These are phyloP conservation scores for Aspergillus cristatus DNA, from an alignment of 495 filamentous ascomycete species.

Conservation along the genomic window DNA sequence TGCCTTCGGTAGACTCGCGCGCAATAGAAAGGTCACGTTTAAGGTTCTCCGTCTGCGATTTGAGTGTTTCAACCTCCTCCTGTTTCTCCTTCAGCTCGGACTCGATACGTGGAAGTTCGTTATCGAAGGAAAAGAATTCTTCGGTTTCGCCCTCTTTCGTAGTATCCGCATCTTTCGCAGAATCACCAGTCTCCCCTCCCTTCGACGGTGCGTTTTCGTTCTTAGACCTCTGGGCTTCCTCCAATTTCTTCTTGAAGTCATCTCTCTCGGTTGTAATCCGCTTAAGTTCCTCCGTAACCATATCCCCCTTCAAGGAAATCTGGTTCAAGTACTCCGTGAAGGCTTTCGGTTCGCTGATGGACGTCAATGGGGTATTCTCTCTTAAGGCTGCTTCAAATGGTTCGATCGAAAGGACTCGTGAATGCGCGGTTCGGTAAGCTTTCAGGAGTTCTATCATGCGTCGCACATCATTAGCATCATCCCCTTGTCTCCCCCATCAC, in stretches of 20 bases:
- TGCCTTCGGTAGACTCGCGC: constrained; percentile 55
- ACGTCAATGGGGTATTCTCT: constrained; percentile 84
- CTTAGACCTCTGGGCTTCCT: constrained; percentile 55
- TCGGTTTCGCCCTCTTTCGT: constrained; percentile 45
- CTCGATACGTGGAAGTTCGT: constrained; percentile 60
- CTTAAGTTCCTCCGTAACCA: constrained; percentile 90
- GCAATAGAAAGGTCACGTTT: constrained; percentile 45
- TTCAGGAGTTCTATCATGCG: constrained; percentile 63
- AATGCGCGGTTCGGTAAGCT: constrained; percentile 84
- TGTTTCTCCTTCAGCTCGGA: constrained; percentile 51
- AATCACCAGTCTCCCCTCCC: constrained; percentile 14
- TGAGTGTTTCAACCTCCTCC: constrained; percentile 56
- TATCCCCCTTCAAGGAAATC: constrained; percentile 72
- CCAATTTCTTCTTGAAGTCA: constrained; percentile 63
- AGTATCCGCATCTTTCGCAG: constrained; percentile 39
- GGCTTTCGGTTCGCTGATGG: constrained; percentile 75
- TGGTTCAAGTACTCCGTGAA: constrained; percentile 93
- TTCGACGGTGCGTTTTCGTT: constrained; percentile 21
- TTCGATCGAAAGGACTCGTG: constrained; percentile 74
- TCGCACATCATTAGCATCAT: not conserved
- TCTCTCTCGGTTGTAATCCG: constrained; percentile 75
- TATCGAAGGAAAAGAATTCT: constrained; percentile 85
- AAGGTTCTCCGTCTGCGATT: constrained; percentile 48
- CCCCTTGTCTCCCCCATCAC: too few relatives aligned
- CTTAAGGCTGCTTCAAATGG: constrained; percentile 83